Base-by-base conservation (phyloP, 2,329 filamentous ascomycete species). In the Aspergillus sp. region DNA sequence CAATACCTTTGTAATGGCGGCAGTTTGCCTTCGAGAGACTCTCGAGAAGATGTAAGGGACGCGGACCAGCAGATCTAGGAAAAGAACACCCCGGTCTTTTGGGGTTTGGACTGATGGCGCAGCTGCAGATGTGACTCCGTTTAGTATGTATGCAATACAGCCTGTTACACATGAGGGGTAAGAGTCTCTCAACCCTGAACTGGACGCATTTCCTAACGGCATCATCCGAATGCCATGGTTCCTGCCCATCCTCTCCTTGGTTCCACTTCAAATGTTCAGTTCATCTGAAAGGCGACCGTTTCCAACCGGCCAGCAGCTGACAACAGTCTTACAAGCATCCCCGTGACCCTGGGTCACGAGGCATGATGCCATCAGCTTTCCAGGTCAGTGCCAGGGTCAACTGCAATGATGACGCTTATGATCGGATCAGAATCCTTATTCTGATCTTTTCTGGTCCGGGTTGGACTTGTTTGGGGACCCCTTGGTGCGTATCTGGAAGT, bases 151-250 rank as follows among this genome's bases (percentile, higher is more conserved):
- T 17, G 22, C 2, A 46, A 20, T 49, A 49, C 20, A 30, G 42
- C 11, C 12, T 46, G 37, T 58, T 59, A 51, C 49, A 49, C 60
- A 62, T 62, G 60, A 64, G 61, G 63, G 63, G 63, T 62, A 57
- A 44, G 22, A 17, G 27, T 48, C 9, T 17, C 11, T 27, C 56
- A 60, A 56, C 58, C 57, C 41, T 5, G 48, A 48, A 59, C 57
- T 60, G 56, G 61, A 56, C 19, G 20, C 47, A 47, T 42, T 47
- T 34, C 45, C 56, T 47, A 54, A 61, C 57, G 50, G 57, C 47
- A 56, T 34, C 33, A 61, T 30, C 22, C 34, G 37, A 53, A 52
- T 62, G 51, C 46, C 47, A 47, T 52, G 49, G 46, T 51, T 57
- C 60, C 49, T 57, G 46, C 48, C 40, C 56, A 33, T 45, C 48